These are phyloP conservation scores for Fusarium irregulare DNA, from an alignment of 2,329 filamentous ascomycete genomes.

Conservation along the genomic window DNA sequence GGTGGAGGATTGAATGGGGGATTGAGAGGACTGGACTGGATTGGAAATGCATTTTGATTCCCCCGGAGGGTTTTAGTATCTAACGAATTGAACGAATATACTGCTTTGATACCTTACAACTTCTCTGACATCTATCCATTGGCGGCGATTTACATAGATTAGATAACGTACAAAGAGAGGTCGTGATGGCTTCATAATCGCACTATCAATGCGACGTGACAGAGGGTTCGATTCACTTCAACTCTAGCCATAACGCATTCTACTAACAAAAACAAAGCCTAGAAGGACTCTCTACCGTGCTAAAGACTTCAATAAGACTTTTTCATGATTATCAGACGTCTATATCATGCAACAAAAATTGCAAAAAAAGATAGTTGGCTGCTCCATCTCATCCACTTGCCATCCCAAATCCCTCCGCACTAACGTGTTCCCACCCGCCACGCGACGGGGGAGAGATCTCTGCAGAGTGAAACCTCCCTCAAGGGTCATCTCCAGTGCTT, in stretches of 20 bases:
- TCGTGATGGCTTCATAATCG: conserved; percentile 20
- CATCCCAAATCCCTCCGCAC: conserved; percentile 68
- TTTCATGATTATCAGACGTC: background rate
- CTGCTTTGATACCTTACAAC: background rate
- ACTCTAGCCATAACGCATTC: background rate
- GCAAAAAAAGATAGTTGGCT: conserved; percentile 59
- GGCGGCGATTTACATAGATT: background rate
- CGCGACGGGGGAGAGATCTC: conserved; percentile 76
- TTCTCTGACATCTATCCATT: background rate
- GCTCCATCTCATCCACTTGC: conserved; percentile 64
- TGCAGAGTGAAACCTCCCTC: conserved; percentile 80
- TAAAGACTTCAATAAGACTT: background rate
- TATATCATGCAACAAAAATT: conserved; percentile 42
- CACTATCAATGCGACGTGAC: background rate
- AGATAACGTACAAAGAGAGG: background rate
- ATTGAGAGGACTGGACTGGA: conserved; percentile 17
- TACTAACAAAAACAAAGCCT: background rate
- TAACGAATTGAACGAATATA: conserved; percentile 39
- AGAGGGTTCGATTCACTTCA: conserved; percentile 13
- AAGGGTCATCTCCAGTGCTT: conserved; percentile 77
- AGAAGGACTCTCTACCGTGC: background rate
- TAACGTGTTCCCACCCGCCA: conserved; percentile 77
- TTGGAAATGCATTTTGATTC: conserved; percentile 39
- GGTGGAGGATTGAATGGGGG: background rate
- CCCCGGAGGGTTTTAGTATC: conserved; percentile 36